Conservation (phyloP, 1,284 basidiomycete species). For the Ustilago curta region DNA sequence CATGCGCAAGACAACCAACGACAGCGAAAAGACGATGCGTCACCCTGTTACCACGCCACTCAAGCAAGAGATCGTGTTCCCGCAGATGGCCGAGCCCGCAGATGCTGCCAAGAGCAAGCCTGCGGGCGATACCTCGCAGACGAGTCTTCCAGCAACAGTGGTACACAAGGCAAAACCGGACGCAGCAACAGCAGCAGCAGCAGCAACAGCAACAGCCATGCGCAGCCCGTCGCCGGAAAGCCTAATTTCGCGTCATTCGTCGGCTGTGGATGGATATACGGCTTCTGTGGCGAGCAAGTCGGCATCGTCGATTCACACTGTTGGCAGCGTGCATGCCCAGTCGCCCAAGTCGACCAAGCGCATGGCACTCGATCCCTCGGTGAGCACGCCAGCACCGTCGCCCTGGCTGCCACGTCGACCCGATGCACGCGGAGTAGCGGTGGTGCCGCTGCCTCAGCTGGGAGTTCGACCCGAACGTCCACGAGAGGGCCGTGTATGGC, state of each 20-base stretch:
- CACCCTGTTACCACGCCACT: constrained; percentile 10
- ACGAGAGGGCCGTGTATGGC: constrained; percentile 64
- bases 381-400: constrained; percentile 61
- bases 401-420: constrained; percentile 63
- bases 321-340: constrained; percentile 13
- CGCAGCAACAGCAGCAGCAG: background rate
- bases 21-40: constrained; percentile 46
- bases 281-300: constrained; percentile 40
- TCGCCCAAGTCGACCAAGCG: constrained; percentile 38
- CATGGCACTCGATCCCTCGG: constrained; percentile 45
- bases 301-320: constrained; percentile 28
- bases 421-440: constrained; percentile 60
- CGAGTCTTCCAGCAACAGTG: background rate
- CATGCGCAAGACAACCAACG: constrained; percentile 41
- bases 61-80: constrained; percentile 23
- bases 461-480: constrained; percentile 63
- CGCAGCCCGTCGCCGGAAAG: constrained; percentile 41
- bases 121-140: background rate
- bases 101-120: constrained; percentile 10
- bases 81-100: constrained; percentile 13
- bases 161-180: background rate
- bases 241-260: constrained; percentile 36
- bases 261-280: constrained; percentile 30
- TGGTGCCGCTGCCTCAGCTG: constrained; percentile 65
- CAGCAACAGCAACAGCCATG: background rate